These are phyloP conservation scores for Clarireedia homoeocarpa DNA, from an alignment of 2,329 filamentous ascomycete genomes.

Conservation along the genomic window DNA sequence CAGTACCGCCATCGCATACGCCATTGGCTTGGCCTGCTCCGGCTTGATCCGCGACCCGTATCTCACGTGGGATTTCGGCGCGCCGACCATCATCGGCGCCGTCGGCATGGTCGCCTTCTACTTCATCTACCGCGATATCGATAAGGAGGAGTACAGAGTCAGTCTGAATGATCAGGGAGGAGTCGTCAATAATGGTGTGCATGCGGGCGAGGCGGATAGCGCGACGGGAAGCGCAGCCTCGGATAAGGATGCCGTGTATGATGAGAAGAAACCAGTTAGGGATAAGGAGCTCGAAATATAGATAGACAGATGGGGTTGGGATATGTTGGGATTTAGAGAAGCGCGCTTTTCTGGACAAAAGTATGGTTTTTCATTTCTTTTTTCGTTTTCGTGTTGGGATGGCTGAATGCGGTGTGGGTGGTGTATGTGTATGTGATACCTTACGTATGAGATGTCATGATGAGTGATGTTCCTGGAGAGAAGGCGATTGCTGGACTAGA, in stretches of 20 bases:
- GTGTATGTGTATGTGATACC: no score
- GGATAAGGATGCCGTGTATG: not conserved
- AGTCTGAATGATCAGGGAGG: constrained; percentile 28
- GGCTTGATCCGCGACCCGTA: constrained; percentile 41
- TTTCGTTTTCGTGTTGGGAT: no score
- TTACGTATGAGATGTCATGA: not conserved
- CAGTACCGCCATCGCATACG: constrained; percentile 39
- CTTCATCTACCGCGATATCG: constrained; percentile 40
- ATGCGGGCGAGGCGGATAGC: not conserved
- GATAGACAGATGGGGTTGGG: not conserved
- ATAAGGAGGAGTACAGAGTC: constrained; percentile 38
- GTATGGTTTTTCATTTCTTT: no score
- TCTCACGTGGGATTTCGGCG: constrained; percentile 43
- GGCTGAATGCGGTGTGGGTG: no score
- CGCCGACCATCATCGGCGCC: constrained; percentile 38
- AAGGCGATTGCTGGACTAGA: no score
- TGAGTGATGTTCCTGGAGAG: not conserved
- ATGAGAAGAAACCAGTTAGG: not conserved
- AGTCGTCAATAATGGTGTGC: not conserved
- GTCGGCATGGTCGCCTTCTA: constrained; percentile 39
- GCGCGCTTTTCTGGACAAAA: no score
- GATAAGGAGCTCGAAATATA: not conserved
- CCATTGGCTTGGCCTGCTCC: constrained; percentile 38
- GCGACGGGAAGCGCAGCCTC: not conserved
- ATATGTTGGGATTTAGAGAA: not conserved